A percentile compares a stretch with the other conserved stretches of the same genome.
phyloP scores from a whole-genome alignment of 148 eudicot genomes.

The Vaccinium myrtillus region DNA sequence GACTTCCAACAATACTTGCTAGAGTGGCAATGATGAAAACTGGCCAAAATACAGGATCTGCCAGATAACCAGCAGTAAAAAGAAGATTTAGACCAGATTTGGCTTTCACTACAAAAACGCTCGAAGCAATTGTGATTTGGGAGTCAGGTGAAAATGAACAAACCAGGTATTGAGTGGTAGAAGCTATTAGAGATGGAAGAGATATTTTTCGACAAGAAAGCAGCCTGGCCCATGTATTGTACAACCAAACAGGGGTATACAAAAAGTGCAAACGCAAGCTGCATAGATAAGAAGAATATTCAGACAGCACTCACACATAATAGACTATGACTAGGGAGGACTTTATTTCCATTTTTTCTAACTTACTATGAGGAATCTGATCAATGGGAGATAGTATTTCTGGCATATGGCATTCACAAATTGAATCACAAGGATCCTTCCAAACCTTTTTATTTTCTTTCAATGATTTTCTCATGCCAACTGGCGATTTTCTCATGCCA shows the following conservation, averaged over 20 bases:
- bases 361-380: background rate
- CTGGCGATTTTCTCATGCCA: background rate
- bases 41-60: conserved; percentile 80
- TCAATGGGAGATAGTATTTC: background rate
- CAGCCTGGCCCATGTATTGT: conserved; percentile 99
- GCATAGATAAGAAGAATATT: conserved; percentile 33
- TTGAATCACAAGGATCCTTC: background rate
- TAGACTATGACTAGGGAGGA: background rate
- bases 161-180: conserved; percentile 85
- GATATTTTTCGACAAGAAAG: conserved; percentile 64
- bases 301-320: conserved; percentile 9
- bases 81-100: conserved; percentile 9
- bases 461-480: background rate
- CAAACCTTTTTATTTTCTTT: background rate
- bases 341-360: background rate
- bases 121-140: background rate
- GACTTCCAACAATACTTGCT: conserved; percentile 92
- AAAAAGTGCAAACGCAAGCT: conserved; percentile 70
- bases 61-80: conserved; percentile 23
- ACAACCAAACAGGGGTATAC: conserved; percentile 90
- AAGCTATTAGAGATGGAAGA: conserved; percentile 54
- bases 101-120: background rate
- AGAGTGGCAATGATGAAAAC: conserved; percentile 87
- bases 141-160: conserved; percentile 24
- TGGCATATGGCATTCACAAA: background rate